Evolutionary conservation across 306 rosid species (phyloP).

Genomic region (Mimosa bimucronata): DNA sequence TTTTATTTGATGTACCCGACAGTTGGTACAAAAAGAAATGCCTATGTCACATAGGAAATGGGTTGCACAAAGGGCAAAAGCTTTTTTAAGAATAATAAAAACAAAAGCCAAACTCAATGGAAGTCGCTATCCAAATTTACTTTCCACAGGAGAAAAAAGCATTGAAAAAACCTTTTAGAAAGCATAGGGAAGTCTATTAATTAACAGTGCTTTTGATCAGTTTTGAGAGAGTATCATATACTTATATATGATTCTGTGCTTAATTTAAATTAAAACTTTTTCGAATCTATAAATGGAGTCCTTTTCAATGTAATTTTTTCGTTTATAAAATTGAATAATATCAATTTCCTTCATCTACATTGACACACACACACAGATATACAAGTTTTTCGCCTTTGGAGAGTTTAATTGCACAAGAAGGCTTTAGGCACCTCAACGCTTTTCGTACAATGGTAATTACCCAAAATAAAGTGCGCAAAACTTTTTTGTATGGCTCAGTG

Average conservation of each 20-base stretch:
- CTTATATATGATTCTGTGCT: not conserved
- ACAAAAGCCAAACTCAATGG: not conserved
- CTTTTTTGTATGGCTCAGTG: not conserved
- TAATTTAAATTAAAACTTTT: not conserved
- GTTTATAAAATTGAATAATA: not conserved
- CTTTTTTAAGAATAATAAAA: not conserved
- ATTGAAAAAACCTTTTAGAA: not conserved
- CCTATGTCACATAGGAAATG: not conserved
- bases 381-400: not conserved
- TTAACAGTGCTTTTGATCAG: not conserved
- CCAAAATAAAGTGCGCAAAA: not conserved
- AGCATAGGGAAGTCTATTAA: not conserved
- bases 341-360: not conserved
- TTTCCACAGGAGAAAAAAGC: not conserved
- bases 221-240: not conserved
- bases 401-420: not conserved
- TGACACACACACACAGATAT: not conserved
- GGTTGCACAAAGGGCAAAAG: not conserved
- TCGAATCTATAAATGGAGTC: not conserved
- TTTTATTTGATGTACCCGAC: not conserved
- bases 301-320: not conserved
- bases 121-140: not conserved
- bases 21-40: not conserved
- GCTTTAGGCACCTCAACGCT: not conserved
- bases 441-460: not conserved